phyloP scores from a whole-genome alignment of 2,329 filamentous ascomycete genomes.

The Fusarium xyrophilum region DNA sequence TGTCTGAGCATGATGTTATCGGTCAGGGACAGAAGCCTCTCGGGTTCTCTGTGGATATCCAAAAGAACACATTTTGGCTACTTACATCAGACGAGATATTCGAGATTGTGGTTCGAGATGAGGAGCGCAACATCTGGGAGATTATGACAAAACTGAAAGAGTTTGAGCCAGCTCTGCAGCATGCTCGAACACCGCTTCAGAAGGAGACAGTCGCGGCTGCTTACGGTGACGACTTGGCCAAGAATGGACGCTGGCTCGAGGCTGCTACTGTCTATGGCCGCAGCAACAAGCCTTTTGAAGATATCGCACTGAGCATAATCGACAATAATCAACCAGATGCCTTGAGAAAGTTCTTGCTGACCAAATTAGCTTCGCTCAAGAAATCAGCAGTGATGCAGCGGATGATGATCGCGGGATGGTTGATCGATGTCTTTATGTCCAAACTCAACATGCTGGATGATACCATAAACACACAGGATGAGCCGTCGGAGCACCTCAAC shows the following conservation, averaged over 20 bases:
- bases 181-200: constrained; percentile 79
- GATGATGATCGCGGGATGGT: constrained; percentile 93
- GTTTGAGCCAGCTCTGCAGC: constrained; percentile 86
- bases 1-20: constrained; percentile 87
- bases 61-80: constrained; percentile 97
- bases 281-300: constrained; percentile 96
- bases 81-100: constrained; percentile 92
- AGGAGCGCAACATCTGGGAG: constrained; percentile 92
- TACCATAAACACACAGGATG: constrained; percentile 87
- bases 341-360: constrained; percentile 84
- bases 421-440: constrained; percentile 95
- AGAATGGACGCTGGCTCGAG: constrained; percentile 81
- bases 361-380: constrained; percentile 82
- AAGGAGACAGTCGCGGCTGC: constrained; percentile 91
- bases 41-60: constrained; percentile 86
- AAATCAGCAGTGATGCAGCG: constrained; percentile 89
- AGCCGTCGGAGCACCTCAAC: constrained; percentile 75
- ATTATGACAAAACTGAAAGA: constrained; percentile 87
- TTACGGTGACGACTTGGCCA: constrained; percentile 86
- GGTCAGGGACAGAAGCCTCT: constrained; percentile 79
- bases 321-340: constrained; percentile 91
- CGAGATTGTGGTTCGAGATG: constrained; percentile 88
- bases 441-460: constrained; percentile 95
- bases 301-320: constrained; percentile 90
- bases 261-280: constrained; percentile 91